Evolutionary conservation across 257 asterid species (phyloP).

Genomic region (Solanum medicagineum): DNA sequence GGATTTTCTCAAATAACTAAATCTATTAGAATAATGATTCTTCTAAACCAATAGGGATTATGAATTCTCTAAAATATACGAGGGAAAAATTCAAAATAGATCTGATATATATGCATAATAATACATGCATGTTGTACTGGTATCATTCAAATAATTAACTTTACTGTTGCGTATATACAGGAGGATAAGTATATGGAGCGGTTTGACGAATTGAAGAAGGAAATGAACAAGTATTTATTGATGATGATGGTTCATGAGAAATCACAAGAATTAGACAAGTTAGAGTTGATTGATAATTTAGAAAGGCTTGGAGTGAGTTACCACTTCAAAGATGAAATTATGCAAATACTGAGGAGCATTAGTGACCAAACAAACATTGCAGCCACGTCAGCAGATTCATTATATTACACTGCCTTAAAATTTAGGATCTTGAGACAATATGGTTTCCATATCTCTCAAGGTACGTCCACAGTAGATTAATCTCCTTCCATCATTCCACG

Average conservation of each 20-base stretch:
- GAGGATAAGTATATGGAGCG: neutral
- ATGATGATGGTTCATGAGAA: neutral
- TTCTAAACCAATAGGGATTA: no score
- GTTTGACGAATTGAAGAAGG: neutral
- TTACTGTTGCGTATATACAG: no score
- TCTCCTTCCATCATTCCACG: no score
- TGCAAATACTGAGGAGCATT: neutral
- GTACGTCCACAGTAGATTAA: neutral
- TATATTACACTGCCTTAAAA: slow-evolving; percentile 14
- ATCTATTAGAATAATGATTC: no score
- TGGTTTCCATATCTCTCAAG: neutral
- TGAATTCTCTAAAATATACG: no score
- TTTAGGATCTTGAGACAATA: slow-evolving; percentile 12
- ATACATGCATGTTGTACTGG: no score
- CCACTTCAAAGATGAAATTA: slow-evolving; percentile 20
- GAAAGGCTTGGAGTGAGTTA: slow-evolving; percentile 22
- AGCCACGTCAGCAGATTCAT: neutral
- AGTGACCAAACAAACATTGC: neutral
- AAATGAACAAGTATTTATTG: slow-evolving; percentile 1
- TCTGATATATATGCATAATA: no score
- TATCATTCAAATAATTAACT: no score
- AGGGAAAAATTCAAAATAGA: no score
- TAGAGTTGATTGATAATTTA: slow-evolving; percentile 26
- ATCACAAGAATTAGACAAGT: neutral
- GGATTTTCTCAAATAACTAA: no score